Evolutionary conservation across 2,329 filamentous ascomycete genomes (phyloP), one percentile per base, ranked within the genome.

Genomic region (Gaeumannomyces sp.): DNA sequence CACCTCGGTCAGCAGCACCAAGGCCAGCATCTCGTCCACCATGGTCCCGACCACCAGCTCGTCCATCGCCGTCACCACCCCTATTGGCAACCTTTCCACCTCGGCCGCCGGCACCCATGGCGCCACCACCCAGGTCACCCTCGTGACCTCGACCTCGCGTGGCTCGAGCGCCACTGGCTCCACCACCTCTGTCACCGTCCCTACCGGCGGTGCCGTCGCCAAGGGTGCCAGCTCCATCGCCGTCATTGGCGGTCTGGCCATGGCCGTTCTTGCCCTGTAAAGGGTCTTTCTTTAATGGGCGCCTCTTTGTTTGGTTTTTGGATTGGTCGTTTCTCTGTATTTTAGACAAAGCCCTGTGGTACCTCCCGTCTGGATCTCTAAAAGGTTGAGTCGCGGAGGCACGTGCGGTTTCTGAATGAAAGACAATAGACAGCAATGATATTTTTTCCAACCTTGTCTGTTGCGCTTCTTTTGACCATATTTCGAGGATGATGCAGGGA

Each of bases 231-330:
- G 75, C 69, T 73, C 75, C 53, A 62, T 80, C 62, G 77, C 75
- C 67, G 67, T 77, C 29, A 61, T 79, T 64, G 77, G 72, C 68
- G 78, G 75, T 70, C 69, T 80, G 29, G 74, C 75, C 67, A 73
- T 77, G 67, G 78, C 78, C 66, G 69, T 75, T 67, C 66, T 81
- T 64, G 78, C 76, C 70, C 72, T 81, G 72, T 81, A 77, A 80
- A 64, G 16, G 13, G 31, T 38, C 19, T 53, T 22, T 27, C 11
- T 19, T 33, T 19, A 45, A 45, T 45, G 38, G 38, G 38, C 13
- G 63, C 29, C 33, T 61, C 57, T 28, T 56, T 63, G 16, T 56
- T 61, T 57, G 53, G 50, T 28, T 63, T 62, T 62, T 62, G 33
- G 59, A 62, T 62, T 53, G 35, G 33, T 50, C n/a, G 33, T 62